Conservation (phyloP, 2,329 filamentous ascomycete genomes). For the Aspergillus glaucus region DNA sequence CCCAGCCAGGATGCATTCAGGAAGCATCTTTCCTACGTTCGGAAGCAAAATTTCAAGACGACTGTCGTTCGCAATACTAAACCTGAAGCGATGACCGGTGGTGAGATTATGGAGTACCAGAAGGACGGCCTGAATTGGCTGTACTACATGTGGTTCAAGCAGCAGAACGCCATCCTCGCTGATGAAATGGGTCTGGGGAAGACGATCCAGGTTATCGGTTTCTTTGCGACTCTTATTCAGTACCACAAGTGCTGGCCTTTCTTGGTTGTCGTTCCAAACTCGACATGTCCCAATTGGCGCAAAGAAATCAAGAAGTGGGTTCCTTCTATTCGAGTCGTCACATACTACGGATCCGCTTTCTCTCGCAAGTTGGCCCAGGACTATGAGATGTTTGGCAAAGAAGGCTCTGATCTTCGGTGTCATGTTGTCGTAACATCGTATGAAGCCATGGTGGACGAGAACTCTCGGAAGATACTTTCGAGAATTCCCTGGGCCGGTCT, state of each 20-base stretch:
- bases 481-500: constrained; percentile 77
- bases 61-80: constrained; percentile 63
- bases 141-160: constrained; percentile 76
- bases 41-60: constrained; percentile 58
- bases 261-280: constrained; percentile 85
- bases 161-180: constrained; percentile 82
- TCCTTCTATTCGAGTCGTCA: constrained; percentile 77
- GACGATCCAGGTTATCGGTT: constrained; percentile 84
- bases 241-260: constrained; percentile 79
- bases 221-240: constrained; percentile 68
- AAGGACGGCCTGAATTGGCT: constrained; percentile 93
- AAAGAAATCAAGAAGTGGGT: constrained; percentile 94
- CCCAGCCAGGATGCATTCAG: constrained; percentile 52
- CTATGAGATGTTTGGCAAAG: constrained; percentile 73
- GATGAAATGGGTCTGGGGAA: constrained; percentile 99
- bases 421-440: constrained; percentile 95
- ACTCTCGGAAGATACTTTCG: constrained; percentile 59
- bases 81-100: constrained; percentile 65
- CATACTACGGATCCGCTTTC: constrained; percentile 74
- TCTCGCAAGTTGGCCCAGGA: constrained; percentile 71
- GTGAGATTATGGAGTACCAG: constrained; percentile 89
- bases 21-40: constrained; percentile 62
- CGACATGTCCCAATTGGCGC: constrained; percentile 96
- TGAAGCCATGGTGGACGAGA: constrained; percentile 73
- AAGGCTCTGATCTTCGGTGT: constrained; percentile 63